Conservation (phyloP, 345 rosid species). For the Linum trigynum region DNA sequence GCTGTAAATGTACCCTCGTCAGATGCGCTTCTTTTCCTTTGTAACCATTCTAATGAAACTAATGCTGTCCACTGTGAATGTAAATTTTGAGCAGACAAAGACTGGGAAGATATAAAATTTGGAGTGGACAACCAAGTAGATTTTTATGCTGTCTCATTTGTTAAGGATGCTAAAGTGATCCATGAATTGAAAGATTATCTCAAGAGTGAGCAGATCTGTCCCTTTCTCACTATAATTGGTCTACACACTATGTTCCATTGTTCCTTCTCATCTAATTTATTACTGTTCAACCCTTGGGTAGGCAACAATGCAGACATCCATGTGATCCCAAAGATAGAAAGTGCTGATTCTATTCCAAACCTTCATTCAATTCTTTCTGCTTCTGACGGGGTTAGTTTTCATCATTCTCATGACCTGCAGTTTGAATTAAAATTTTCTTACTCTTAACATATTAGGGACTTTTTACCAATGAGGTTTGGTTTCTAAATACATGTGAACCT, state of each 20-base stretch:
- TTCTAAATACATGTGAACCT: too few species aligned
- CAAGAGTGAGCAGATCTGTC: conserved; percentile 33
- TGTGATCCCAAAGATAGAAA: conserved; percentile 78
- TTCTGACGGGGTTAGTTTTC: conserved; percentile 83
- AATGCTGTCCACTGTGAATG: background rate
- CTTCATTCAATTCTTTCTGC: conserved; percentile 82
- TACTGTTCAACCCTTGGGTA: conserved; percentile 23
- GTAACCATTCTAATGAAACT: conserved; percentile 4
- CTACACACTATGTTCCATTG: background rate
- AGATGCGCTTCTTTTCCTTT: conserved; percentile 8
- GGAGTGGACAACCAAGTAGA: conserved; percentile 96
- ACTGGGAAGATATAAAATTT: conserved; percentile 98
- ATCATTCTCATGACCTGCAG: background rate
- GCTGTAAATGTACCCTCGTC: background rate
- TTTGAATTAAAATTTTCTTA: too few species aligned
- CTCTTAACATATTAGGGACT: too few species aligned
- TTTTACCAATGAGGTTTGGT: too few species aligned
- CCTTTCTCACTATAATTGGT: background rate
- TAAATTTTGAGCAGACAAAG: conserved; percentile 54
- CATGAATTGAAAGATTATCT: conserved; percentile 81
- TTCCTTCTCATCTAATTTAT: conserved; percentile 13
- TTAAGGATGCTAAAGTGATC: conserved; percentile 91
- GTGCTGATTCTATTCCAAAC: conserved; percentile 90
- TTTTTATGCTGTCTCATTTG: conserved; percentile 94
- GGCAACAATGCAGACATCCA: conserved; percentile 81